Percentiles rank a stretch among this genome's conserved stretches.
phyloP scores from a whole-genome alignment of 768 basidiomycete genomes.

The Gloeostereum incarnatum region DNA sequence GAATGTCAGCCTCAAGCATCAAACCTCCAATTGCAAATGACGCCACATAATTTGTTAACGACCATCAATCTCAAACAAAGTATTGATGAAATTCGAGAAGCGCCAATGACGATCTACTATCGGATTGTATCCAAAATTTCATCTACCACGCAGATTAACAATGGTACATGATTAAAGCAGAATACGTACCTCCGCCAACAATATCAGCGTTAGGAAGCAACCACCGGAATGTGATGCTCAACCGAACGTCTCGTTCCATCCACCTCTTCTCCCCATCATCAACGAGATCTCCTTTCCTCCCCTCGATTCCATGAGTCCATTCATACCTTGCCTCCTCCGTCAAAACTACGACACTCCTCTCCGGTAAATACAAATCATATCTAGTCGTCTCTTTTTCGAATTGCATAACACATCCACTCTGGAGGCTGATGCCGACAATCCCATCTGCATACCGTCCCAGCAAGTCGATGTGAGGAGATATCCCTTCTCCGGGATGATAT shows the following conservation, averaged over 20 bases:
- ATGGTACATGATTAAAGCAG: too few relatives aligned
- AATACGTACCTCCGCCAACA: constrained; percentile 51
- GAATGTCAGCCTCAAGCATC: too few relatives aligned
- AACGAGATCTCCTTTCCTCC: constrained; percentile 51
- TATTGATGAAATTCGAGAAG: too few relatives aligned
- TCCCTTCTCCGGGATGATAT: constrained; percentile 85
- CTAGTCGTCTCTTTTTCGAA: constrained; percentile 31
- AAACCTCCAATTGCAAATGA: too few relatives aligned
- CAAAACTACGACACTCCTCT: constrained; percentile 68
- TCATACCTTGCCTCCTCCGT: constrained; percentile 73
- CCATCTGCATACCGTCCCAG: constrained; percentile 80
- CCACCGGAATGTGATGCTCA: constrained; percentile 88
- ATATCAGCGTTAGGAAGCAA: constrained; percentile 77
- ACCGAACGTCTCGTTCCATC: constrained; percentile 41
- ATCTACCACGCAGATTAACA: too few relatives aligned
- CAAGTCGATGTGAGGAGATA: constrained; percentile 82
- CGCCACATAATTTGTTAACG: too few relatives aligned
- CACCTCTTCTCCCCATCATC: constrained; percentile 15
- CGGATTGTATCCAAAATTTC: too few relatives aligned
- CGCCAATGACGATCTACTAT: too few relatives aligned
- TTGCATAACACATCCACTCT: constrained; percentile 73
- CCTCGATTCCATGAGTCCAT: constrained; percentile 86
- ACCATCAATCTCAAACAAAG: too few relatives aligned
- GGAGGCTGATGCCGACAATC: constrained; percentile 81
- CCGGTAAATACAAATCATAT: constrained; percentile 65